Percentiles rank a stretch among this genome's conserved stretches.
These are phyloP conservation scores for Limnanthes douglasii DNA, from an alignment of 345 rosid genomes.

Conservation along the genomic window DNA sequence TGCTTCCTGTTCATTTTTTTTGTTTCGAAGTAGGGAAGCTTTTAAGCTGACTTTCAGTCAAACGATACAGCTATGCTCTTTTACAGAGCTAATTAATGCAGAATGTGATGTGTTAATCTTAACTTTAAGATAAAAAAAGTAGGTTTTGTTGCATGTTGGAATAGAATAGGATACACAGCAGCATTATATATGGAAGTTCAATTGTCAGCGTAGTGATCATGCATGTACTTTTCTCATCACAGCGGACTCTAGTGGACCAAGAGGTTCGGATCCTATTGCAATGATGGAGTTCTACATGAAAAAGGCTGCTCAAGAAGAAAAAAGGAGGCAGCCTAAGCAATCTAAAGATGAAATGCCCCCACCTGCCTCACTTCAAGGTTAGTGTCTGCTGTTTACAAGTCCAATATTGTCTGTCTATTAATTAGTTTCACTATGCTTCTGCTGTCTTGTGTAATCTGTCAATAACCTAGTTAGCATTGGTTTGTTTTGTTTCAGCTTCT, in stretches of 20 bases:
- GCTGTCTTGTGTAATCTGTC: constrained; percentile 6
- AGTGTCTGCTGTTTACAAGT: constrained; percentile 10
- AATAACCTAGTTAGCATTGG: no score
- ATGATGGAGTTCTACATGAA: constrained; percentile 99
- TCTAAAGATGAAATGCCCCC: constrained; percentile 99
- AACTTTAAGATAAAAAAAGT: not conserved
- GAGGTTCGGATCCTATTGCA: constrained; percentile 71
- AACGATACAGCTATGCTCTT: no score
- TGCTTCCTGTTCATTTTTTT: no score
- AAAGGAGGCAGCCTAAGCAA: constrained; percentile 73
- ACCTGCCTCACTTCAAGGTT: constrained; percentile 88
- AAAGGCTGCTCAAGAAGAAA: constrained; percentile 96
- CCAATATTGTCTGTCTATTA: constrained; percentile 5
- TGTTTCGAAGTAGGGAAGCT: no score
- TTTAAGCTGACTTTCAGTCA: no score
- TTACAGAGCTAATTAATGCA: no score
- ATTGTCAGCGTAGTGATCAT: not conserved
- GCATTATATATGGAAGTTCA: no score
- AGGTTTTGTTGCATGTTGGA: not conserved
- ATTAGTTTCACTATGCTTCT: constrained; percentile 5
- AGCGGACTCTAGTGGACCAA: constrained; percentile 24
- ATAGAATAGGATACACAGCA: no score
- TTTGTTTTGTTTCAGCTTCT: constrained; percentile 10
- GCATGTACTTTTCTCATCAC: not conserved
- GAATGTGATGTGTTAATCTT: not conserved